A percentile compares a stretch with the other conserved stretches of the same genome.
These are phyloP conservation scores for Plantago elongata DNA, from an alignment of 257 asterid species.

Conservation along the genomic window DNA sequence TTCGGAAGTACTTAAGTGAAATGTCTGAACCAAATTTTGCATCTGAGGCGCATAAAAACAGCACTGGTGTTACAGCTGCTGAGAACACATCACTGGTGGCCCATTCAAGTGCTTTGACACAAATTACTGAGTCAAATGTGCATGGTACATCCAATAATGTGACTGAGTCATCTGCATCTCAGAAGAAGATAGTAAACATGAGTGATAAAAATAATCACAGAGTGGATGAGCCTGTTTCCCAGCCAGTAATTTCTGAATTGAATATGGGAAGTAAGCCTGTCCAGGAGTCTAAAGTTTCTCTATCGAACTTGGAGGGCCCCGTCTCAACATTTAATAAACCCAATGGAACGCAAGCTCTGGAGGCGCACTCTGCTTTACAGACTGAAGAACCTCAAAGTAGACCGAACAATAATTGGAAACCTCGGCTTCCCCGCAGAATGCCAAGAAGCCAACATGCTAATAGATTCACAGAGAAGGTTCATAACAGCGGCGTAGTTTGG, in stretches of 20 bases:
- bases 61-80: slow-evolving; percentile 25
- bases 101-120: slow-evolving; percentile 33
- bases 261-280: slow-evolving; percentile 7
- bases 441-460: slow-evolving; percentile 58
- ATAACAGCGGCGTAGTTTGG: slow-evolving; percentile 69
- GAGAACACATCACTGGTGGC: slow-evolving; percentile 26
- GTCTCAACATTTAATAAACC: slow-evolving; percentile 30
- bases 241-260: slow-evolving; percentile 25
- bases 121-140: slow-evolving; percentile 31
- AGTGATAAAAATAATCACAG: slow-evolving; percentile 54
- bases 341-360: slow-evolving; percentile 36
- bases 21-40: slow-evolving; percentile 26
- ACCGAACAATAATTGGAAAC: slow-evolving; percentile 47
- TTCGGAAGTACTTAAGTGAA: slow-evolving; percentile 36
- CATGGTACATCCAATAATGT: slow-evolving; percentile 25
- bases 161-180: slow-evolving; percentile 43
- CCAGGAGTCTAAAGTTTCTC: slow-evolving; percentile 35
- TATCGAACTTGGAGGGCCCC: slow-evolving; percentile 30
- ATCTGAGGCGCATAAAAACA: slow-evolving; percentile 32
- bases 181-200: slow-evolving; percentile 53
- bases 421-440: slow-evolving; percentile 53
- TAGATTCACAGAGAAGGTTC: slow-evolving; percentile 55
- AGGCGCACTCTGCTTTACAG: slow-evolving; percentile 33
- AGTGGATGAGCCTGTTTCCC: slow-evolving; percentile 35
- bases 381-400: slow-evolving; percentile 51